Percentiles rank a stretch among this genome's conserved stretches.
phyloP scores from a whole-genome alignment of 2,329 filamentous ascomycete genomes.

The Aschersonia sp. region DNA sequence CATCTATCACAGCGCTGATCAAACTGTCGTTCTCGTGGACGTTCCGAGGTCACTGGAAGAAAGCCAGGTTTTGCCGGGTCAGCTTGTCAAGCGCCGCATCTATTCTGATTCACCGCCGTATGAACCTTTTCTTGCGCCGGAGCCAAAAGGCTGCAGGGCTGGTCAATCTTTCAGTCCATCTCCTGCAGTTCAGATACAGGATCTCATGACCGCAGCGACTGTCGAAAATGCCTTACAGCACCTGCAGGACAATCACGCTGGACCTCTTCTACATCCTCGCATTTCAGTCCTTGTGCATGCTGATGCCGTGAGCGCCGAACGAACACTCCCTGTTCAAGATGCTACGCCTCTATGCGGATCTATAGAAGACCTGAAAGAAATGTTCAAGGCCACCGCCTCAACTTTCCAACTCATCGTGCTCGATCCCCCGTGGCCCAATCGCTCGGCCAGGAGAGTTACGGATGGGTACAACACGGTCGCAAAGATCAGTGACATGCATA shows the following conservation, averaged over 20 bases:
- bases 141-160: constrained; percentile 15
- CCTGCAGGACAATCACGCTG: constrained; percentile 18
- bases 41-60: constrained; percentile 56
- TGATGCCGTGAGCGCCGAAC: neutral
- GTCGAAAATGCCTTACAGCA: constrained; percentile 28
- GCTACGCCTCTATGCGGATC: constrained; percentile 36
- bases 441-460: constrained; percentile 50
- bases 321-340: constrained; percentile 13
- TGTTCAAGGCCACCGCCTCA: constrained; percentile 28
- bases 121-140: constrained; percentile 36
- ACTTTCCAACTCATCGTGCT: constrained; percentile 55
- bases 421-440: constrained; percentile 73
- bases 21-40: constrained; percentile 46
- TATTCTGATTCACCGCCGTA: constrained; percentile 28
- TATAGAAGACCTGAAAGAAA: constrained; percentile 24
- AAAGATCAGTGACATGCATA: constrained; percentile 28
- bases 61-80: constrained; percentile 37
- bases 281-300: constrained; percentile 5
- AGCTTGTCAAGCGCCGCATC: constrained; percentile 23
- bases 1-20: constrained; percentile 17
- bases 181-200: constrained; percentile 33
- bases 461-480: constrained; percentile 32
- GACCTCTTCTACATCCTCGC: constrained; percentile 33
- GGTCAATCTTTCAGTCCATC: constrained; percentile 13
- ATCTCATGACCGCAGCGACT: constrained; percentile 36